Conservation (phyloP, 2,329 filamentous ascomycete genomes). For the Phialemonium atrogriseum region DNA sequence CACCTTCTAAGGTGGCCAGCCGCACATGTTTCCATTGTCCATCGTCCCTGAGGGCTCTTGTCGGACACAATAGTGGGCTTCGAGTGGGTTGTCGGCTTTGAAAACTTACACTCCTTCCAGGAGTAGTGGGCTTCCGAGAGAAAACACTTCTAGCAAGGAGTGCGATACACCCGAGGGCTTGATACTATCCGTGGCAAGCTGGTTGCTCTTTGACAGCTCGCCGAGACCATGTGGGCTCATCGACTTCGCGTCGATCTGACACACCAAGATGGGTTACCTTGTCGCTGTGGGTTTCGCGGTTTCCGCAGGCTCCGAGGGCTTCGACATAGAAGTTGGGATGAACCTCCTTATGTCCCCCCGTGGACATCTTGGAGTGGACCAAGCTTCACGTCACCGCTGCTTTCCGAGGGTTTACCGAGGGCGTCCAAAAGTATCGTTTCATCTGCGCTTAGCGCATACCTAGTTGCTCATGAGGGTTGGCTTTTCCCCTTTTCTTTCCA, state of each 20-base stretch:
- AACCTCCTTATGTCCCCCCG: constrained; percentile 8
- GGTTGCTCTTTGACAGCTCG: constrained; percentile 23
- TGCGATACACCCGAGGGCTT: constrained; percentile 50
- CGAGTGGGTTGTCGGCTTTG: constrained; percentile 51
- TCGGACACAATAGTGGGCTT: constrained; percentile 40
- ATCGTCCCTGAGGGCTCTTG: constrained; percentile 35
- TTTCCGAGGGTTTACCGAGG: constrained; percentile 1
- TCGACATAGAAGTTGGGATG: constrained; percentile 11
- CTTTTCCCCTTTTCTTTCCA: no score
- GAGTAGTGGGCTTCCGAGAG: constrained; percentile 47
- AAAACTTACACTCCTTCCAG: constrained; percentile 27
- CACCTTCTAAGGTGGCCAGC: constrained; percentile 32
- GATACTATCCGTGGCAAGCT: constrained; percentile 21
- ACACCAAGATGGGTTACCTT: constrained; percentile 5
- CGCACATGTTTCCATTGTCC: constrained; percentile 24
- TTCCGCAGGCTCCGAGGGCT: constrained; percentile 11
- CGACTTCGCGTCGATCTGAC: background rate
- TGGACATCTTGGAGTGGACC: constrained; percentile 8
- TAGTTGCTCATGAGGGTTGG: no score
- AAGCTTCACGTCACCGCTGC: constrained; percentile 7
- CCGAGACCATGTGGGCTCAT: constrained; percentile 1
- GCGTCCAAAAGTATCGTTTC: constrained; percentile 3
- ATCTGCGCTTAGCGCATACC: constrained; percentile 1
- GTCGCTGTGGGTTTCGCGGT: constrained; percentile 16
- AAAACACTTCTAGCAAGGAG: constrained; percentile 31